Evolutionary conservation across 2,329 filamentous ascomycete species (phyloP), one percentile per base, ranked within the genome.

Genomic region (Septoria linicola): DNA sequence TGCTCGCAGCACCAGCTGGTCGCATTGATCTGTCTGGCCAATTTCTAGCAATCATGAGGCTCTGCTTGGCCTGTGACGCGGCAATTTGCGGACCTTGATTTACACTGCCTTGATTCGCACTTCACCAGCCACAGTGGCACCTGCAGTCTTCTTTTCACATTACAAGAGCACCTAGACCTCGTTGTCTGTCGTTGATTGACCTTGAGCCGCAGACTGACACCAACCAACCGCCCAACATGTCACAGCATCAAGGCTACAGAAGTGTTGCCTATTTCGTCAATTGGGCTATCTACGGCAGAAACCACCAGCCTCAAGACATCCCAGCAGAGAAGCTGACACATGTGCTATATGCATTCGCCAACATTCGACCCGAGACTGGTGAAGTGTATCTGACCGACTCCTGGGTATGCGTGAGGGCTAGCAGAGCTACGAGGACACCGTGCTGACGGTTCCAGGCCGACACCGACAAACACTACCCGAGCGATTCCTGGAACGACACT

Each of bases 281-380:
- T 25, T 68, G 66, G 66, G 65, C 61, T 3, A 68, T 67, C 45
- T 64, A 64, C 70, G 72, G 71, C 68, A 72, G 62, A 49, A 86
- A 92, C 63, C 87, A 93, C 67, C 80, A 84, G n/a, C 90, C 91
- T 0, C 87, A 95, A 66, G 83, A 95, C 66, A 79, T 97, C 4
- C 88, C 88, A 0, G 83, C 79, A 3, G 81, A 90, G 48, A 86
- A 88, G 49, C 80, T 96, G 35, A 97, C 91, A 0, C 92, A 97
- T 66, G 73, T 97, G 3, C 81, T 96, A 13, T 96, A 96, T 63
- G 80, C 91, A 13, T 97, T 97, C 72, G 92, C 89, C 65, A 95
- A 96, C 67, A 81, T 96, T 52, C 80, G 82, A 3, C 78, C 84
- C 2, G 88, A 92, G 2, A 82, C 80, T 25, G 92, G 92, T 42